Evolutionary conservation across 23 red algal species (phyloP).

Genomic region (Gracilaria domingensis): DNA sequence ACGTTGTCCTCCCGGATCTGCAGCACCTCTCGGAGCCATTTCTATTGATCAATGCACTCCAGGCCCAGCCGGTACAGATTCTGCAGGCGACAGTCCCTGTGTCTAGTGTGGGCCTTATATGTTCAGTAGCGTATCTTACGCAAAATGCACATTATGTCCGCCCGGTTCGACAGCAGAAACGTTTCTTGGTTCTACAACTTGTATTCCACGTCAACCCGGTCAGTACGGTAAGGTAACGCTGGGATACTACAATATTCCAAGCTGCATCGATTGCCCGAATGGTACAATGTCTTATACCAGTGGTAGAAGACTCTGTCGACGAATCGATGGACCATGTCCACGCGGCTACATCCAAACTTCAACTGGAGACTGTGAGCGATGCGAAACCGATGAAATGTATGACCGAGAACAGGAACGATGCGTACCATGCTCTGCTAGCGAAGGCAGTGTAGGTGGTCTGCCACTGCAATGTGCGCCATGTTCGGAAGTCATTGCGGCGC

Average conservation of each 20-base stretch:
- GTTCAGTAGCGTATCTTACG: background rate
- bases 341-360: conserved; percentile 2
- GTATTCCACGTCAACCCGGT: conserved; percentile 9
- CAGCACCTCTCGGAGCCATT: background rate
- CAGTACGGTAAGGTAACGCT: background rate
- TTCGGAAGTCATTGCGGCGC: background rate
- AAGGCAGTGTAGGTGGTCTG: conserved; percentile 8
- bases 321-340: conserved; percentile 4
- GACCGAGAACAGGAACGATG: conserved; percentile 4
- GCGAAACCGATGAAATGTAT: conserved; percentile 7
- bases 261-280: background rate
- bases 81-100: background rate
- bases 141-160: background rate
- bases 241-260: background rate
- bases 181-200: background rate
- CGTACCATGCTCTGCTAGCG: background rate
- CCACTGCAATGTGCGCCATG: conserved; percentile 1
- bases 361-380: conserved; percentile 20
- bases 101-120: background rate
- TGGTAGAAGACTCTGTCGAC: conserved; percentile 5
- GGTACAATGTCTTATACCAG: background rate
- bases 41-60: background rate
- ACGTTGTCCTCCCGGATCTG: background rate
- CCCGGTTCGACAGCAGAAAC: background rate
- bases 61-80: background rate